Base-by-base conservation (phyloP, 441 rosid species). In the Flueggea neowawraea region DNA sequence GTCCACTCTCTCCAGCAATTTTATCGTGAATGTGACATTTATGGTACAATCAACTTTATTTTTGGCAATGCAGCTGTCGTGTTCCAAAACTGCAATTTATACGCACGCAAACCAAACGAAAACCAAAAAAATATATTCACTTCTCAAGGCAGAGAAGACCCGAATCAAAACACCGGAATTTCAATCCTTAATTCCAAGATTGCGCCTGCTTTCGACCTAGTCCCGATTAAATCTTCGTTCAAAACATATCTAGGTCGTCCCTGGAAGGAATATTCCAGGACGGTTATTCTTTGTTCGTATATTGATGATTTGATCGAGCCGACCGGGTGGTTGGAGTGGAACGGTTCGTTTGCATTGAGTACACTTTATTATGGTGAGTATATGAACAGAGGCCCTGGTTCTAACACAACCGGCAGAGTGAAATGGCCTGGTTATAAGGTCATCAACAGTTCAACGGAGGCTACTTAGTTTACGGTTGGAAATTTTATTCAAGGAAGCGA, bases 1-100 rank as follows among this genome's bases (percentile, higher is more conserved):
- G 53, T 84, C 0, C 90, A 89, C 54, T 85, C 96, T 3, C 66
- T 80, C 12, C 69, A 95, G 43, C 98, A 86, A 63, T 89, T 87
- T 58, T 89, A 85, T 16, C 69, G 88, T 16, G 86, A 87, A 14
- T 87, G 98, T 13, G 93, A 89, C 44, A 65, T 91, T 0, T 87
- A 86, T 11, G 96, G 96, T 41, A 91, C 95, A 0, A 61, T 89
- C 5, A 96, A 91, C 62, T 91, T 84, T 79, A 87, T 89, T 10
- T 91, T 91, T n/a, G 96, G 97, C 6, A 89, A 89, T 16, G 96
- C 91, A 1, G 96, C 96, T 0, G 95, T 67, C 1, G 86, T 85
- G 10, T 71, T 91, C 50, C 96, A 85, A 43, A 78, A 80, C 57
- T 87, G 95, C 75, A 91, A 82, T 58, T 10, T 89, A 0, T 84